Evolutionary conservation across 495 filamentous ascomycete genomes (phyloP), one percentile per base, ranked within the genome.

Genomic region (Pyrenopolyporus hunteri): DNA sequence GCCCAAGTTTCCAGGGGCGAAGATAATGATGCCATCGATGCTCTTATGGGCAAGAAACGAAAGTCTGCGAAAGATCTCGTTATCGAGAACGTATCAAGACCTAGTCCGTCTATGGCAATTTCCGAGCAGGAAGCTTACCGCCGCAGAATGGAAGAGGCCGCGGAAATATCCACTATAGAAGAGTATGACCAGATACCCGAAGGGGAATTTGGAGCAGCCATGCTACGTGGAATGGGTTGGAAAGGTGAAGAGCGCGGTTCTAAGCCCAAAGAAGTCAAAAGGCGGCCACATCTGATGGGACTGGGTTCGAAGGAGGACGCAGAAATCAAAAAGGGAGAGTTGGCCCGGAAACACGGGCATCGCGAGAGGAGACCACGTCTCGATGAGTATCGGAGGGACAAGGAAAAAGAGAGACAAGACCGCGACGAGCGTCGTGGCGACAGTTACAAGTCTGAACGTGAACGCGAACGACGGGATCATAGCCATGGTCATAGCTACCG

Each of bases 171-270:
- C 2, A 87, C 83, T 0, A 76, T 94, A 17, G 91, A 91, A 39
- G 91, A 93, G 64, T 99, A 99, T 74, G 87, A 84, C 22, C 85
- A 87, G 3, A 83, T 96, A 8, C 93, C 95, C 0, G 91, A 98
- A 29, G 94, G 97, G 57, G 91, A 96, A 55, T 99, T 98, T 66
- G 94, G 93, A 26, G 87, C 90, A 17, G 91, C 90, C 2, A 74
- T 98, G 45, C 81, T 99, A 20, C 83, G 91, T 5, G 90, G 91
- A 8, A 95, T 97, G 86, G 94, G 94, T 3, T 97, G 93, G 93
- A 90, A 97, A 56, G 93, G 93, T 1, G 85, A 93, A 55, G 81
- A 82, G 69, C 80, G 83, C 28, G 66, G 81, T 46, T 53, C 71
- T 6, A 79, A 77, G 47, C 73, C 74, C 10, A 76, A 78, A 64